These are phyloP conservation scores for Hypoxylon intermedium DNA, from an alignment of 495 filamentous ascomycete genomes.

Conservation along the genomic window DNA sequence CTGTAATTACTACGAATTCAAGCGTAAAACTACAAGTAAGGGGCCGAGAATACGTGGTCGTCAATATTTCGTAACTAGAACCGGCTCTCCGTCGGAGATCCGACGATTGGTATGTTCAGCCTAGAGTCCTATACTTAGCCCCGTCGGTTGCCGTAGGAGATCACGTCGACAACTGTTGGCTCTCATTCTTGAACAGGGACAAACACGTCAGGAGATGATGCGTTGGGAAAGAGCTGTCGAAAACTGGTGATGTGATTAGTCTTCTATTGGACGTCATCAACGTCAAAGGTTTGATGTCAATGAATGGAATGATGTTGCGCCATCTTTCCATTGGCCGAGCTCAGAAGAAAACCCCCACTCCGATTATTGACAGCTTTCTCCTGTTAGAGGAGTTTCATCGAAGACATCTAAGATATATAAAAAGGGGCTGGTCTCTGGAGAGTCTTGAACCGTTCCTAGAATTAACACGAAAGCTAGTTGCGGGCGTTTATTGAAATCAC, in stretches of 20 bases:
- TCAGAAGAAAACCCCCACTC: constrained; percentile 22
- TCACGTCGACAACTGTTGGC: not conserved
- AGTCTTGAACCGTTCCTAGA: too few species aligned
- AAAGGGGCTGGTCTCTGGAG: not conserved
- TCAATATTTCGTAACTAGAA: not conserved
- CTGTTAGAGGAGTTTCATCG: not conserved
- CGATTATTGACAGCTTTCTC: constrained; percentile 8
- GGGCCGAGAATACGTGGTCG: too few species aligned
- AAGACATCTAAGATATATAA: constrained; percentile 10
- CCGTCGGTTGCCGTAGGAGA: constrained; percentile 41
- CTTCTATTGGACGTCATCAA: not conserved
- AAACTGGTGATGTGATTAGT: not conserved
- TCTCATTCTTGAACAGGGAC: not conserved
- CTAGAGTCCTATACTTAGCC: not conserved
- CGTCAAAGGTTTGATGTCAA: not conserved
- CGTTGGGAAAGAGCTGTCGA: not conserved
- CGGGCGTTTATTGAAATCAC: not conserved
- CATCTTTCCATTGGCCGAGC: constrained; percentile 14
- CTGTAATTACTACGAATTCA: not conserved
- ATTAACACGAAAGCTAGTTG: too few species aligned
- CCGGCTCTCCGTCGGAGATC: constrained; percentile 10
- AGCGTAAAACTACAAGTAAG: too few species aligned
- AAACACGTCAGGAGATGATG: not conserved
- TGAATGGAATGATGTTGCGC: constrained; percentile 6
- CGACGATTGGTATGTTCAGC: constrained; percentile 1